Percentiles rank a stretch among this genome's conserved stretches.
These are phyloP conservation scores for Mycena latifolia DNA, from an alignment of 768 basidiomycete species.

Conservation along the genomic window DNA sequence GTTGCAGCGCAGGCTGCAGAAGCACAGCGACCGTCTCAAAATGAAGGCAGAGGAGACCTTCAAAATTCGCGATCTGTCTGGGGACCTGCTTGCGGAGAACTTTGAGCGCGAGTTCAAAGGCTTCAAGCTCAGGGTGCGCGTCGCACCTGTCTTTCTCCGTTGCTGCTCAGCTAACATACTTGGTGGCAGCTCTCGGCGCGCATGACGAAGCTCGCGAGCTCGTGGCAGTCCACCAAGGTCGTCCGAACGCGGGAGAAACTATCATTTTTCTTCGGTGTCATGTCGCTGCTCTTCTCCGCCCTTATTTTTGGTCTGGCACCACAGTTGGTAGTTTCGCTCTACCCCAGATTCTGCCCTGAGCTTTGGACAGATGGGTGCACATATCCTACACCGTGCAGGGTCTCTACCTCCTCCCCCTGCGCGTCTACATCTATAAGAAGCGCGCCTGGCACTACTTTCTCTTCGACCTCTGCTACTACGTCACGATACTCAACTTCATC, in stretches of 20 bases:
- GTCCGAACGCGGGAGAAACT: conserved; percentile 87
- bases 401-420: conserved; percentile 83
- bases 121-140: conserved; percentile 84
- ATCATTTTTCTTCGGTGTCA: conserved; percentile 95
- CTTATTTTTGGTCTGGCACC: conserved; percentile 91
- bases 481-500: conserved; percentile 90
- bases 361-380: conserved; percentile 81
- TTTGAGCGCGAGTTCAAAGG: conserved; percentile 89
- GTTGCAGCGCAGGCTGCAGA: conserved; percentile 86
- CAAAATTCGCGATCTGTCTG: conserved; percentile 73
- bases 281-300: conserved; percentile 87
- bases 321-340: conserved; percentile 65
- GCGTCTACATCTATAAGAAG: conserved; percentile 90
- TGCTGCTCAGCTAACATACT: not conserved
- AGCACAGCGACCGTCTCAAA: conserved; percentile 88
- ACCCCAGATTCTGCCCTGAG: conserved; percentile 31
- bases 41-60: conserved; percentile 85
- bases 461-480: conserved; percentile 94
- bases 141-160: not conserved
- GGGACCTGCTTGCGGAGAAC: conserved; percentile 79
- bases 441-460: conserved; percentile 94
- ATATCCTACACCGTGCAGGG: conserved; percentile 86
- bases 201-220: conserved; percentile 79
- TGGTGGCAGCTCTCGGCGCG: conserved; percentile 77
- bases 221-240: conserved; percentile 95